Base-by-base conservation (phyloP, 2,329 filamentous ascomycete species). In the Hirsutella thompsonii region DNA sequence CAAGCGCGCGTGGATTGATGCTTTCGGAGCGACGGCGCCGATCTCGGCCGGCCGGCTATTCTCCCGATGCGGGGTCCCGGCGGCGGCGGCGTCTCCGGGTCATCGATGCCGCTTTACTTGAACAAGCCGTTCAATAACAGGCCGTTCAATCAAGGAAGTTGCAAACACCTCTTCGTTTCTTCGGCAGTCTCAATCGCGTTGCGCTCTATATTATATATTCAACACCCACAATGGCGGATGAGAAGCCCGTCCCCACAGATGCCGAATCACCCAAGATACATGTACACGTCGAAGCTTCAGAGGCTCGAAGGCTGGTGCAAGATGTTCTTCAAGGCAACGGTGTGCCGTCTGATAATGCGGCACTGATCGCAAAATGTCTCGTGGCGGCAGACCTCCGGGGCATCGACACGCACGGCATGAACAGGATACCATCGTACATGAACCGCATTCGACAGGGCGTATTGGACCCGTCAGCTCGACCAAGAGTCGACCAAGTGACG, bases 371-470 rank as follows among this genome's bases (percentile, higher is more conserved):
- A n/a, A 62, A 64, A 45, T 83, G 79, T 46, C 74, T 90, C 1
- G 70, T 89, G 1, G 74, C 76, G 29, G 84, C 84, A 11, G 84
- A 90, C 50, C 71, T 90, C 1, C 78, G 84, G 33, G 84, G 83
- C 38, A 79, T 89, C 20, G 84, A 90, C 54, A 86, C 82, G 0
- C 84, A 90, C 55, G 84, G 63, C 45, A 76, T 83, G 56, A 86
- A 85, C 57, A 76, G 84, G 5, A 77, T 90, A 33, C 83, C 83
- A 1, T 84, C 79, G 0, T 90, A 90, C 63, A 75, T 89, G 65
- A 70, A 75, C 41, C 79, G 84, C 16, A 72, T 89, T 46, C 75
- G 81, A 2, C 70, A 80, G 52, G 78, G 79, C 2, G 80, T 83
- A 2, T 70, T 90, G 8, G 67, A 83, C 49, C 65, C 79, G 10